These are phyloP conservation scores for Phlyctochytrium arcticum DNA, from an alignment of 192 early-diverging fungal species.

Conservation along the genomic window DNA sequence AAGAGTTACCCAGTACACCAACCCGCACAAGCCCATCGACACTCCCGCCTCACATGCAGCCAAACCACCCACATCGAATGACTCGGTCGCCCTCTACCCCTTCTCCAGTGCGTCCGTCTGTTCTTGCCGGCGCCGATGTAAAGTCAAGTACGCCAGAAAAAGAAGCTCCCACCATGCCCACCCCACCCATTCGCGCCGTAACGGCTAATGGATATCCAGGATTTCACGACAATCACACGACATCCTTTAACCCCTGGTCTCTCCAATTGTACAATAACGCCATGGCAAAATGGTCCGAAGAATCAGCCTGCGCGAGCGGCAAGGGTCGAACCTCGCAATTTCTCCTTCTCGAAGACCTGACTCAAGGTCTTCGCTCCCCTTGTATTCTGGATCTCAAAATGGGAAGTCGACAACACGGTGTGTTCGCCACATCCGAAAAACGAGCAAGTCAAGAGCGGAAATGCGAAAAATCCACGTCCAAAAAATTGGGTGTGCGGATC, in stretches of 20 bases:
- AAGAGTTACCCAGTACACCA: too few relatives aligned
- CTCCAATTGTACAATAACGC: conserved; percentile 42
- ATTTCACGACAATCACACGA: background rate
- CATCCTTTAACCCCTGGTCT: conserved; percentile 45
- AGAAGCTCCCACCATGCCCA: too few relatives aligned
- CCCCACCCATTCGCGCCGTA: background rate
- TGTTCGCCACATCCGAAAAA: conserved; percentile 80
- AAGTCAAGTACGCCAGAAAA: too few relatives aligned
- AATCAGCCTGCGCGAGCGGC: background rate
- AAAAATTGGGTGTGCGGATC: conserved; percentile 86
- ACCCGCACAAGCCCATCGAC: background rate
- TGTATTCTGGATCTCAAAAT: conserved; percentile 98
- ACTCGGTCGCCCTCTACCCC: conserved; percentile 24
- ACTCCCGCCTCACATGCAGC: background rate
- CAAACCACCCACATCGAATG: background rate
- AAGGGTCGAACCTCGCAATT: conserved; percentile 62
- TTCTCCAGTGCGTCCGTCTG: background rate
- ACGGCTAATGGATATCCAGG: too few relatives aligned
- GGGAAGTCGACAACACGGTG: conserved; percentile 95
- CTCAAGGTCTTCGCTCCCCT: conserved; percentile 79
- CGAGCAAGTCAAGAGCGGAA: conserved; percentile 84
- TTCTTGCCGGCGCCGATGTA: too few relatives aligned
- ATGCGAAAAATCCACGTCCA: conserved; percentile 89
- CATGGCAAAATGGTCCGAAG: conserved; percentile 24
- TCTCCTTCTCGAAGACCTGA: conserved; percentile 90